Evolutionary conservation across 257 asterid genomes (phyloP).

Genomic region (Solanum rostratum): DNA sequence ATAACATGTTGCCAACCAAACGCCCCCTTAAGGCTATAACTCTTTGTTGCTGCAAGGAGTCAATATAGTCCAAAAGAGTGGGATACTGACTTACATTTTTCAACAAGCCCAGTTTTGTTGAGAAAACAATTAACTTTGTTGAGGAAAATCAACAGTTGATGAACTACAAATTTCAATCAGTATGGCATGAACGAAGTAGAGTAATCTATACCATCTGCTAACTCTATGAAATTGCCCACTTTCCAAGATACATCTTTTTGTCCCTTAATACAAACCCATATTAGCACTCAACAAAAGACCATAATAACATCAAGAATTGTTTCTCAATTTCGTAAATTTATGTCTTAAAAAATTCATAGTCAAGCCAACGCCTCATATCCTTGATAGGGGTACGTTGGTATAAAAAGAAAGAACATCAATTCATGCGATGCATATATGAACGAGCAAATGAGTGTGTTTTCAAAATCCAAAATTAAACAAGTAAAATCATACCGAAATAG

Average conservation of each 20-base stretch:
- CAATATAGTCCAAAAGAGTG: background rate
- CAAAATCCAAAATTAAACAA: background rate
- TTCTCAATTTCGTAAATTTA: background rate
- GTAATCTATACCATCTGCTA: background rate
- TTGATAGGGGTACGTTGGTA: background rate
- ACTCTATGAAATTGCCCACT: background rate
- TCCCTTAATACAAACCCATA: background rate
- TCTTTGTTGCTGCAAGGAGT: background rate
- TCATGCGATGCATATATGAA: background rate
- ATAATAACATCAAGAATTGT: background rate
- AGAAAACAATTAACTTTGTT: background rate
- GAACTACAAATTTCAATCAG: background rate
- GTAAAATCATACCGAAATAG: background rate
- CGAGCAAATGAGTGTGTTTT: background rate
- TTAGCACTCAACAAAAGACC: background rate
- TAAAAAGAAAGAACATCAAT: background rate
- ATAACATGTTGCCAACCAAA: too few relatives aligned
- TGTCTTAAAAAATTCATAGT: background rate
- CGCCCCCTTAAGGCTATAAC: background rate
- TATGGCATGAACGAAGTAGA: background rate
- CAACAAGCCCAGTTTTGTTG: background rate
- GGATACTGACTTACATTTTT: background rate
- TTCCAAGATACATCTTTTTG: background rate
- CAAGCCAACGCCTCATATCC: background rate
- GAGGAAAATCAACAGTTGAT: background rate